Evolutionary conservation across 2,329 filamentous ascomycete species (phyloP).

Genomic region (Trichoderma aggressivum): DNA sequence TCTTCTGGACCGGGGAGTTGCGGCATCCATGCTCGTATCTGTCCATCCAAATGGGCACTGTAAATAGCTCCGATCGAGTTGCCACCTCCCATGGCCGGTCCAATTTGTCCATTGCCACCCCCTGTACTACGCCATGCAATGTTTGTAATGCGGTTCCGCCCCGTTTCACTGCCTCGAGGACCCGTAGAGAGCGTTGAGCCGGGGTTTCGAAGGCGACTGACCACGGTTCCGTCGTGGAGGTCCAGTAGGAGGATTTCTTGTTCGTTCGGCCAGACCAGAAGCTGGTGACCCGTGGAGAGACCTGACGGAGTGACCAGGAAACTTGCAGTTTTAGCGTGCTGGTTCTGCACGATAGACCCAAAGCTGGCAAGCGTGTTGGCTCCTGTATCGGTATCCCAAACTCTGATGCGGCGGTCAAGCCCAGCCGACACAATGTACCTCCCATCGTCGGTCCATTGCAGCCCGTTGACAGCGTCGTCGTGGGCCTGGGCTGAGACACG

Average conservation of each 20-base stretch:
- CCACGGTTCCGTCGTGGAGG: constrained; percentile 69
- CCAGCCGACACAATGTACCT: constrained; percentile 73
- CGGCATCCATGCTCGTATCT: constrained; percentile 76
- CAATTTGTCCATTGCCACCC: constrained; percentile 54
- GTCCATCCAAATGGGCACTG: constrained; percentile 79
- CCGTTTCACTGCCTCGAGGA: constrained; percentile 47
- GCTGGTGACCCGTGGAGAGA: constrained; percentile 53
- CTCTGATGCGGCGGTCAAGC: constrained; percentile 77
- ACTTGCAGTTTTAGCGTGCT: constrained; percentile 56
- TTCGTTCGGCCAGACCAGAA: constrained; percentile 79
- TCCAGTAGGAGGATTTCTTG: constrained; percentile 77
- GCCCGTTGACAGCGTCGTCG: constrained; percentile 75
- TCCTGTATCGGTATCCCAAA: constrained; percentile 79
- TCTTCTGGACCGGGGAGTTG: constrained; percentile 49
- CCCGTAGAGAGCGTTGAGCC: constrained; percentile 48
- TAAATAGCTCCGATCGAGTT: constrained; percentile 60
- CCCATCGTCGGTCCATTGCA: constrained; percentile 81
- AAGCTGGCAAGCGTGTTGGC: constrained; percentile 88
- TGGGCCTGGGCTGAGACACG: constrained; percentile 64
- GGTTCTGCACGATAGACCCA: constrained; percentile 76
- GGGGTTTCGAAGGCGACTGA: constrained; percentile 67
- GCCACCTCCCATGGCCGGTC: constrained; percentile 57
- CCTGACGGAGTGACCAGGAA: constrained; percentile 63
- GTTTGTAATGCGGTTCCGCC: constrained; percentile 66
- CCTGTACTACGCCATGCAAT: constrained; percentile 68